phyloP scores from a whole-genome alignment of 1,284 basidiomycete genomes.

The Ustilago vetiveriae region DNA sequence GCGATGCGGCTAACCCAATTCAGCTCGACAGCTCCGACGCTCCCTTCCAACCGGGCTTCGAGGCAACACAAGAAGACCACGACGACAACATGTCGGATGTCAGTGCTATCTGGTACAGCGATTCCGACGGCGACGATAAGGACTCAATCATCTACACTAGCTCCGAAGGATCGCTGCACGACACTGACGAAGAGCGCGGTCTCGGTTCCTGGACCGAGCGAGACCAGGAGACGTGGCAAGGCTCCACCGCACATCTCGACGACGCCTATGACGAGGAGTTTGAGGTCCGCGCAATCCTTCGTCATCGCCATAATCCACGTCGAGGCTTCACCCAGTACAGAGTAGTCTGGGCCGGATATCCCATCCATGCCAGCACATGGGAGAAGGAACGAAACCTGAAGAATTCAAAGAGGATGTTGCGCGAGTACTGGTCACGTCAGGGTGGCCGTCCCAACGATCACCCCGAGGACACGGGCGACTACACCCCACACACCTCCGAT shows the following conservation, averaged over 20 bases:
- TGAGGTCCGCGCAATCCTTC: slow-evolving; percentile 28
- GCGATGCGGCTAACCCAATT: slow-evolving; percentile 8
- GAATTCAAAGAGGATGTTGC: slow-evolving; percentile 10
- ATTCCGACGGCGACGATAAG: slow-evolving; percentile 11
- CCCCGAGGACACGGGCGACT: slow-evolving; percentile 1
- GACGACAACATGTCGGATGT: slow-evolving; percentile 19
- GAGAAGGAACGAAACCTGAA: slow-evolving; percentile 35
- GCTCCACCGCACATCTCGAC: slow-evolving; percentile 23
- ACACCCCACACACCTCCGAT: slow-evolving; percentile 28
- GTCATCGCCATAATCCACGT: slow-evolving; percentile 34
- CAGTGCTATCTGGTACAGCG: slow-evolving; percentile 20
- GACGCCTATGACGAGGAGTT: slow-evolving; percentile 30
- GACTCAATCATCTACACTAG: slow-evolving; percentile 33
- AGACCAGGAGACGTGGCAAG: slow-evolving; percentile 41
- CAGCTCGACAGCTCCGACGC: slow-evolving; percentile 9
- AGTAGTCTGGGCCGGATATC: slow-evolving; percentile 36
- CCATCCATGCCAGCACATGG: slow-evolving; percentile 37
- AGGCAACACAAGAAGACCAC: not conserved
- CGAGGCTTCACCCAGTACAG: slow-evolving; percentile 40
- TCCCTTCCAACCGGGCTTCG: slow-evolving; percentile 2
- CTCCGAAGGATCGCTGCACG: slow-evolving; percentile 43
- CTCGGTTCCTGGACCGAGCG: slow-evolving; percentile 27
- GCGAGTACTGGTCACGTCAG: slow-evolving; percentile 37
- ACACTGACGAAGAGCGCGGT: slow-evolving; percentile 26
- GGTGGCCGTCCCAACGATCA: slow-evolving; percentile 30